Conservation (phyloP, 2,329 filamentous ascomycete species). For the Neurospora crassa region DNA sequence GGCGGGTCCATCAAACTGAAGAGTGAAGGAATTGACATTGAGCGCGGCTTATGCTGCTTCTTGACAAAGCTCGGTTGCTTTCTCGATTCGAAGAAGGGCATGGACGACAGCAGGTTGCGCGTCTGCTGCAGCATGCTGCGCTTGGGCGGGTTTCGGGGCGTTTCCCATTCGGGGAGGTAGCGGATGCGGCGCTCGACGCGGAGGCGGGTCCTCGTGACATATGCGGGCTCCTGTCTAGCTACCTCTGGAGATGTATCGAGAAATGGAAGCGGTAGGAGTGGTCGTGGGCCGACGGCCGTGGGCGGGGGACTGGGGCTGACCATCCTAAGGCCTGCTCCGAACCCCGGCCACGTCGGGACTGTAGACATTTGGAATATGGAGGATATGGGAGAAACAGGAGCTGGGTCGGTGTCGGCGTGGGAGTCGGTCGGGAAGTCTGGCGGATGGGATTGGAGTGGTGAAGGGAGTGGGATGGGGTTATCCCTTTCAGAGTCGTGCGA, state of each 20-base stretch:
- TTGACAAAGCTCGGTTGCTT: not conserved
- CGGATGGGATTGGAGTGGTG: not conserved
- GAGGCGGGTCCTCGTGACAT: not conserved
- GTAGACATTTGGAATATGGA: not conserved
- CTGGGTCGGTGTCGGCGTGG: not conserved
- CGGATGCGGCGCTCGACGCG: conserved; percentile 6
- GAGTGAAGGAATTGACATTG: not conserved
- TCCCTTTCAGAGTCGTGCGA: not conserved
- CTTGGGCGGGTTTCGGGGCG: conserved; percentile 11
- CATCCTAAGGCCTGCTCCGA: not conserved
- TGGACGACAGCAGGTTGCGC: not conserved
- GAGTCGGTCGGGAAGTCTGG: not conserved
- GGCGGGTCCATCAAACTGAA: not conserved
- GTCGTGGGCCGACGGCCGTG: not conserved
- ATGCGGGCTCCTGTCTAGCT: not conserved
- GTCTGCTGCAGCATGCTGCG: conserved; percentile 1
- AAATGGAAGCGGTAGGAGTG: not conserved
- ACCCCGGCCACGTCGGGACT: not conserved
- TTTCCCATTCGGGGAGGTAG: conserved; percentile 14
- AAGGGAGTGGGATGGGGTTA: not conserved
- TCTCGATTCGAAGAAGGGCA: not conserved
- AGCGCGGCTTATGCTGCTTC: not conserved
- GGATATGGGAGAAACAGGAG: not conserved
- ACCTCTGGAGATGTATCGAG: not conserved
- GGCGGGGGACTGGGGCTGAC: not conserved